phyloP scores from a whole-genome alignment of 805 yeast genomes.

The Cyberlindnera sargentensis region DNA sequence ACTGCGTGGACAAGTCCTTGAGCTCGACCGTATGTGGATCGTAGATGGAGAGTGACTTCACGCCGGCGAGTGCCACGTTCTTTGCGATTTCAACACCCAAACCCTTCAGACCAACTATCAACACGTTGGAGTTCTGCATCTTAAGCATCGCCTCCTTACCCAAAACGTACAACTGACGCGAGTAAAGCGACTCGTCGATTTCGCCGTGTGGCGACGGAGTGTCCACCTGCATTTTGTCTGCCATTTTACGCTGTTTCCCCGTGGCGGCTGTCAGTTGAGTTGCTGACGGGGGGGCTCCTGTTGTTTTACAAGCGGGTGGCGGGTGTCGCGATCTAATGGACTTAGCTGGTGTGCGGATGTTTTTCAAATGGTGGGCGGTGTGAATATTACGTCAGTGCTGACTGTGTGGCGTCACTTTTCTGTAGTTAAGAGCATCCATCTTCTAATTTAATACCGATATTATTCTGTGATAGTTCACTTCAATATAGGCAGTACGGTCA shows the following conservation, averaged over 20 bases:
- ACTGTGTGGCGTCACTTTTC: no score
- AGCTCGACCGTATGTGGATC: slow-evolving; percentile 69
- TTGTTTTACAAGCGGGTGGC: no score
- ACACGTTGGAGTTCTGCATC: slow-evolving; percentile 91
- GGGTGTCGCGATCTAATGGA: no score
- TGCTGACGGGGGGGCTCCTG: no score
- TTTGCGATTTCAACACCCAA: slow-evolving; percentile 95
- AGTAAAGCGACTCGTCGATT: slow-evolving; percentile 91
- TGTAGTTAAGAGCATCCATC: no score
- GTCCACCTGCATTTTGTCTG: slow-evolving; percentile 38
- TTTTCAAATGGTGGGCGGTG: no score
- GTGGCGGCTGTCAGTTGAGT: no score
- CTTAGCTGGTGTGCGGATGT: no score
- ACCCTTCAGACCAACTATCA: slow-evolving; percentile 85
- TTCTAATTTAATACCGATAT: no score
- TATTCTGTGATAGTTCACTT: no score
- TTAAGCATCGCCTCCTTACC: slow-evolving; percentile 98
- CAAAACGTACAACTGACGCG: slow-evolving; percentile 92
- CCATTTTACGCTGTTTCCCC: slow-evolving; percentile 5
- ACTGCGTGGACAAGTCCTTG: slow-evolving; percentile 81
- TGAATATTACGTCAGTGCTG: no score
- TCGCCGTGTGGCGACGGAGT: slow-evolving; percentile 33
- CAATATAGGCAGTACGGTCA: no score
- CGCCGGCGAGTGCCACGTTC: slow-evolving; percentile 95
- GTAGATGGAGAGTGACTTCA: slow-evolving; percentile 77